A percentile compares a stretch with the other conserved stretches of the same genome.
Evolutionary conservation across 176 grass and related monocot species (phyloP).

Genomic region (Cenchrus fungigraminus): DNA sequence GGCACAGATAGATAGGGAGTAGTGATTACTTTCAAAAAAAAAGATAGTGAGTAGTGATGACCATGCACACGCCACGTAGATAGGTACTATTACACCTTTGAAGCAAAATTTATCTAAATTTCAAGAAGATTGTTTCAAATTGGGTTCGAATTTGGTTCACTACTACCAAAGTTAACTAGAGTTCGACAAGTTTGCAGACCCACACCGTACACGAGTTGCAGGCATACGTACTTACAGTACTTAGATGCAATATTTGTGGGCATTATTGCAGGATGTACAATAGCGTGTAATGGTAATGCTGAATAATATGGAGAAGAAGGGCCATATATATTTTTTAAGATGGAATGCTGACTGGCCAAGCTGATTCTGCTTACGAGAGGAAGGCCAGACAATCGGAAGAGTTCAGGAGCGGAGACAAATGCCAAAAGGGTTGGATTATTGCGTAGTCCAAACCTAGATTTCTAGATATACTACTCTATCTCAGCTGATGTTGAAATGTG

Average conservation of each 20-base stretch:
- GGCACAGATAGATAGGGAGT: neutral
- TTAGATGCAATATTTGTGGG: neutral
- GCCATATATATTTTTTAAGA: constrained; percentile 5
- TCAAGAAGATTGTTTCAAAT: neutral
- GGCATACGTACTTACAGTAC: too few species aligned
- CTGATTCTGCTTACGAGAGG: neutral
- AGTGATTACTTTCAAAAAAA: neutral
- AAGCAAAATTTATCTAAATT: neutral
- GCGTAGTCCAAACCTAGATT: neutral
- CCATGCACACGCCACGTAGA: neutral
- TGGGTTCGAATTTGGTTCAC: neutral
- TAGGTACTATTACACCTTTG: neutral
- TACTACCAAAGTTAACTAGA: too few species aligned
- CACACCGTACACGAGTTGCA: too few species aligned
- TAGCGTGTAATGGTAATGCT: neutral
- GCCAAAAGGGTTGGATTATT: neutral
- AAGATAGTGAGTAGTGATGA: neutral
- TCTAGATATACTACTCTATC: constrained; percentile 13
- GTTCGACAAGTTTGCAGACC: too few species aligned
- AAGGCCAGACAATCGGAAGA: neutral
- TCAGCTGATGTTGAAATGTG: constrained; percentile 29
- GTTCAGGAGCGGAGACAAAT: neutral
- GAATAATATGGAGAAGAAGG: neutral
- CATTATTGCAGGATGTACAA: neutral
- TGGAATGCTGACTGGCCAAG: neutral